These are phyloP conservation scores for Agrocybe pediades DNA, from an alignment of 768 basidiomycete species.

Conservation along the genomic window DNA sequence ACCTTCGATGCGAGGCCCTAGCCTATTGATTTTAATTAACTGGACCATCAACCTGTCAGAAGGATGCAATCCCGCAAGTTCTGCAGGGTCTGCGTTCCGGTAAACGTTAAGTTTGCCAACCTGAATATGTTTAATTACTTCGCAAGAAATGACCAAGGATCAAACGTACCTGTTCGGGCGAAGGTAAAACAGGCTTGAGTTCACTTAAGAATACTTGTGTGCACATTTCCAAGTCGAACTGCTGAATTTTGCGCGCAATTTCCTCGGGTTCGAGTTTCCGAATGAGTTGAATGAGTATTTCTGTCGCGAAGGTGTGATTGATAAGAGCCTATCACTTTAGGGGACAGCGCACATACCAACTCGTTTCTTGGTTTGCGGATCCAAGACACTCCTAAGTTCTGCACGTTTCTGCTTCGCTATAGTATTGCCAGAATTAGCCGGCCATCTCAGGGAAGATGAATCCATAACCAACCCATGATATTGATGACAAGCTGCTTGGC, in stretches of 20 bases:
- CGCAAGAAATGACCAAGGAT: background rate
- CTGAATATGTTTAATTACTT: slow-evolving; percentile 33
- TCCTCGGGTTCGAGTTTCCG: slow-evolving; percentile 85
- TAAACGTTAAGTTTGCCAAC: slow-evolving; percentile 90
- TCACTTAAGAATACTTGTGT: slow-evolving; percentile 89
- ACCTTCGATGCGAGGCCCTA: slow-evolving; percentile 87
- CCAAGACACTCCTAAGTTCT: slow-evolving; percentile 89
- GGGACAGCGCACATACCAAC: slow-evolving; percentile 64
- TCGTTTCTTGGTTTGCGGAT: slow-evolving; percentile 88
- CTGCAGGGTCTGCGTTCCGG: slow-evolving; percentile 82
- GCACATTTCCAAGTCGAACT: slow-evolving; percentile 87
- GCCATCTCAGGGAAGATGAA: background rate
- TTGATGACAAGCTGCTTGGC: slow-evolving; percentile 94
- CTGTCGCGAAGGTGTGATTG: slow-evolving; percentile 38
- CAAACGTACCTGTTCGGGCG: slow-evolving; percentile 77
- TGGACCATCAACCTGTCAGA: slow-evolving; percentile 98
- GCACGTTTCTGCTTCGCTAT: slow-evolving; percentile 84
- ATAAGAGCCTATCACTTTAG: background rate
- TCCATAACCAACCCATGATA: slow-evolving; percentile 65
- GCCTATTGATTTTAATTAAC: slow-evolving; percentile 89
- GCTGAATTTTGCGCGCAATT: slow-evolving; percentile 79
- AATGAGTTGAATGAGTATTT: slow-evolving; percentile 90
- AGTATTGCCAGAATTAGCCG: slow-evolving; percentile 1
- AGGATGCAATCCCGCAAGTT: slow-evolving; percentile 86
- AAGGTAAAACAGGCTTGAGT: slow-evolving; percentile 84